These are phyloP conservation scores for Aspergillus steynii DNA, from an alignment of 495 filamentous ascomycete genomes.

Conservation along the genomic window DNA sequence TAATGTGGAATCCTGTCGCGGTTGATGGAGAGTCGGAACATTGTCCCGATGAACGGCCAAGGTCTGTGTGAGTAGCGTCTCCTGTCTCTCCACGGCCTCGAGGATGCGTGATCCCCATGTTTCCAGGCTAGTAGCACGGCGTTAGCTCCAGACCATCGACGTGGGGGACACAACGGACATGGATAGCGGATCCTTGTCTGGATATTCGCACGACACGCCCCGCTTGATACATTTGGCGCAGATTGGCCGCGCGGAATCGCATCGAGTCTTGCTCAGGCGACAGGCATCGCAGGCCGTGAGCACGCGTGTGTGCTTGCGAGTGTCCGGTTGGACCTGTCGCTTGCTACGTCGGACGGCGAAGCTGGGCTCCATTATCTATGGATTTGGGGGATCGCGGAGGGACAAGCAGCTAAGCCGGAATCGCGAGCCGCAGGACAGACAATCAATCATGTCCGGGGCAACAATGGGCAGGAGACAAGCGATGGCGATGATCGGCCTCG, in stretches of 20 bases:
- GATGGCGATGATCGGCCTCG: too few species aligned
- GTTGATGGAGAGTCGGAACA: not conserved
- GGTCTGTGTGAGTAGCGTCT: constrained; percentile 25
- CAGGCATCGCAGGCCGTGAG: constrained; percentile 33
- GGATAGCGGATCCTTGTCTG: constrained; percentile 30
- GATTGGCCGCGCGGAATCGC: constrained; percentile 29
- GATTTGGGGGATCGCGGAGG: too few species aligned
- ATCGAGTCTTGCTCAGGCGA: constrained; percentile 33
- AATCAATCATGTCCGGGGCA: too few species aligned
- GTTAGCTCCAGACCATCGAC: too few species aligned
- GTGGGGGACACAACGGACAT: constrained; percentile 19
- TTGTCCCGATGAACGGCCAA: constrained; percentile 8
- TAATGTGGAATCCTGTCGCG: constrained; percentile 15
- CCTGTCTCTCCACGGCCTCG: constrained; percentile 31
- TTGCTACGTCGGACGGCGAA: too few species aligned
- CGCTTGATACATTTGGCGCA: constrained; percentile 33
- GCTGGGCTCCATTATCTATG: too few species aligned
- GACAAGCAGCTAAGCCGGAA: too few species aligned
- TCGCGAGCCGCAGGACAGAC: too few species aligned
- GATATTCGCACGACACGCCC: constrained; percentile 32
- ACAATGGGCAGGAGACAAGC: too few species aligned
- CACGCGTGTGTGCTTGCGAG: constrained; percentile 33
- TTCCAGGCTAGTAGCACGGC: constrained; percentile 19
- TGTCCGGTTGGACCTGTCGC: constrained; percentile 9
- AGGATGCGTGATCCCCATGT: constrained; percentile 30